A percentile compares a stretch with the other conserved stretches of the same genome.
These are phyloP conservation scores for Agapanthus africanus DNA, from an alignment of 106 monocot genomes.

Conservation along the genomic window DNA sequence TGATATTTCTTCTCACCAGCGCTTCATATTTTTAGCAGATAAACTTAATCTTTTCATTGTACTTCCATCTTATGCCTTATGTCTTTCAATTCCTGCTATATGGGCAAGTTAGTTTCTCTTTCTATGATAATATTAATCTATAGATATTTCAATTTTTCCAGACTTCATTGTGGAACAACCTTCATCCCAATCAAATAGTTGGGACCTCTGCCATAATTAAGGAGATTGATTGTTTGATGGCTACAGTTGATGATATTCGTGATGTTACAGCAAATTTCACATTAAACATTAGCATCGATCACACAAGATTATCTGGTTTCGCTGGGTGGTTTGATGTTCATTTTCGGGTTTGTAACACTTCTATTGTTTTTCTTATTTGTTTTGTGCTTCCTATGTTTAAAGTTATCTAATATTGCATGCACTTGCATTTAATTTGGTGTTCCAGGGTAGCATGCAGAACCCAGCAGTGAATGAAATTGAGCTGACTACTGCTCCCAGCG, in stretches of 20 bases:
- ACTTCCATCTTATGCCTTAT: too few species aligned
- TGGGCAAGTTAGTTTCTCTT: too few species aligned
- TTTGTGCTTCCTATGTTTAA: too few species aligned
- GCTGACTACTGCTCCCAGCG: constrained; percentile 85
- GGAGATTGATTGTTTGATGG: constrained; percentile 84
- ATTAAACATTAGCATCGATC: constrained; percentile 41
- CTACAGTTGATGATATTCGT: constrained; percentile 83
- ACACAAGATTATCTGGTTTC: constrained; percentile 54
- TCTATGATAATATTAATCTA: too few species aligned
- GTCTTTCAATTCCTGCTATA: too few species aligned
- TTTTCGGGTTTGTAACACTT: constrained; percentile 58
- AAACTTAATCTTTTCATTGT: too few species aligned
- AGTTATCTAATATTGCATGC: too few species aligned
- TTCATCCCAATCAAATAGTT: constrained; percentile 75
- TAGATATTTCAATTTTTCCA: constrained; percentile 18
- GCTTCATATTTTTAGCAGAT: too few species aligned
- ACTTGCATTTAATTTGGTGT: too few species aligned
- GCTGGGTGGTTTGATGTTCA: constrained; percentile 99
- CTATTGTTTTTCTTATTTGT: too few species aligned
- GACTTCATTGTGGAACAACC: constrained; percentile 89
- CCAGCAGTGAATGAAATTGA: constrained; percentile 56
- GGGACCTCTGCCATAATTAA: constrained; percentile 70
- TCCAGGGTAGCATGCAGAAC: constrained; percentile 47
- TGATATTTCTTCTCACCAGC: too few species aligned
- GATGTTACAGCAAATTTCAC: constrained; percentile 34